phyloP scores from a whole-genome alignment of 2,329 filamentous ascomycete species.

The Trichoderma semiorbis region DNA sequence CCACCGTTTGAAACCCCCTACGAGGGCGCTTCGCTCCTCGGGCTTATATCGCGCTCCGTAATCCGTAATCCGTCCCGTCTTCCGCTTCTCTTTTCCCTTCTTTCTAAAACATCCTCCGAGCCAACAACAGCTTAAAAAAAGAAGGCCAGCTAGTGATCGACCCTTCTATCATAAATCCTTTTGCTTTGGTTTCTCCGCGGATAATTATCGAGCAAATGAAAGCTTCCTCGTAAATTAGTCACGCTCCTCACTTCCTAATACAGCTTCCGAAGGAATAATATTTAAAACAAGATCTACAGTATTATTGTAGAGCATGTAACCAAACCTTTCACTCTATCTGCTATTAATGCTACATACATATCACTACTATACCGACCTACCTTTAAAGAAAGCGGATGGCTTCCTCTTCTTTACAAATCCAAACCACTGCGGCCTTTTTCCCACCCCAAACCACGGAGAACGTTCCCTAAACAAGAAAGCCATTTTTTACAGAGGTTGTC shows the following conservation, averaged over 20 bases:
- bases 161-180: neutral
- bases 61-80: neutral
- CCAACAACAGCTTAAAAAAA: neutral
- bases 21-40: neutral
- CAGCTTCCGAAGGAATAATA: neutral
- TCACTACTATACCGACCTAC: neutral
- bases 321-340: neutral
- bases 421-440: neutral
- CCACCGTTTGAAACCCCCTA: neutral
- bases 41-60: neutral
- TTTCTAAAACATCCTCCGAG: neutral
- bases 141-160: neutral
- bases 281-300: neutral
- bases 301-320: neutral
- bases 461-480: slow-evolving; percentile 2
- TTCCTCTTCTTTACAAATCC: neutral
- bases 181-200: neutral
- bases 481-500: neutral
- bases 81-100: neutral
- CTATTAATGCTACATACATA: too few relatives aligned
- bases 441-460: neutral
- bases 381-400: neutral
- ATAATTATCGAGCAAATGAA: neutral
- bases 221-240: neutral
- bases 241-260: neutral